Evolutionary conservation across 345 rosid species (phyloP).

Genomic region (Pugionium cornutum): DNA sequence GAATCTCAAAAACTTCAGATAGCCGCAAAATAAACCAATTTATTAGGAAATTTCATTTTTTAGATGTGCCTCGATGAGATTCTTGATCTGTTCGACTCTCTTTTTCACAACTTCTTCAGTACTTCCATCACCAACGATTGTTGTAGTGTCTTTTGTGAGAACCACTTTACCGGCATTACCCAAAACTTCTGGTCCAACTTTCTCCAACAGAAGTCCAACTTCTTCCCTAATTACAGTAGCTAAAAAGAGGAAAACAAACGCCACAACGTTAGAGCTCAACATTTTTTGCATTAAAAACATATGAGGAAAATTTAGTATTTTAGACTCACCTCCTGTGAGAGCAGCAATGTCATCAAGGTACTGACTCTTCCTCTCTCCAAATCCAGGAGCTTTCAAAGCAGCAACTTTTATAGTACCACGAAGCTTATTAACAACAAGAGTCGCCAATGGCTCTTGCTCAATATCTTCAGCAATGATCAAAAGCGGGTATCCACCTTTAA

Average conservation of each 20-base stretch:
- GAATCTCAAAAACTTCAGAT: constrained; percentile 22
- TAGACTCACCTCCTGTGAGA: constrained; percentile 65
- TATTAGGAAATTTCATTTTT: neutral
- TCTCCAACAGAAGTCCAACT: constrained; percentile 92
- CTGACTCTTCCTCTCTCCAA: constrained; percentile 94
- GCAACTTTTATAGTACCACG: constrained; percentile 95
- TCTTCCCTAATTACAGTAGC: constrained; percentile 93
- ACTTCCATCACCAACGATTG: constrained; percentile 97
- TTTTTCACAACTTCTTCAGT: constrained; percentile 90
- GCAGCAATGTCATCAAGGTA: constrained; percentile 97
- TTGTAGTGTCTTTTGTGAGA: constrained; percentile 86
- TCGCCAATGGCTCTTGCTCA: constrained; percentile 96
- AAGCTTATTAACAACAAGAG: constrained; percentile 93
- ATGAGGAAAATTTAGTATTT: constrained; percentile 3
- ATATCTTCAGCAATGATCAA: constrained; percentile 89
- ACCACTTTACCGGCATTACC: constrained; percentile 92
- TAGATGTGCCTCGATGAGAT: constrained; percentile 66
- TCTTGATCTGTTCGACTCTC: constrained; percentile 87
- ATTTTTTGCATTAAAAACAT: neutral
- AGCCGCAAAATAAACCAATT: neutral
- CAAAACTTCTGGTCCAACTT: constrained; percentile 85
- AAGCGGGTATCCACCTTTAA: constrained; percentile 74
- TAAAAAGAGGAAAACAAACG: constrained; percentile 20
- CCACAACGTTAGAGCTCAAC: constrained; percentile 1
- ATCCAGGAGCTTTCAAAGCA: constrained; percentile 96